Conservation (phyloP, 1,284 basidiomycete species). For the Boletus sp. region DNA sequence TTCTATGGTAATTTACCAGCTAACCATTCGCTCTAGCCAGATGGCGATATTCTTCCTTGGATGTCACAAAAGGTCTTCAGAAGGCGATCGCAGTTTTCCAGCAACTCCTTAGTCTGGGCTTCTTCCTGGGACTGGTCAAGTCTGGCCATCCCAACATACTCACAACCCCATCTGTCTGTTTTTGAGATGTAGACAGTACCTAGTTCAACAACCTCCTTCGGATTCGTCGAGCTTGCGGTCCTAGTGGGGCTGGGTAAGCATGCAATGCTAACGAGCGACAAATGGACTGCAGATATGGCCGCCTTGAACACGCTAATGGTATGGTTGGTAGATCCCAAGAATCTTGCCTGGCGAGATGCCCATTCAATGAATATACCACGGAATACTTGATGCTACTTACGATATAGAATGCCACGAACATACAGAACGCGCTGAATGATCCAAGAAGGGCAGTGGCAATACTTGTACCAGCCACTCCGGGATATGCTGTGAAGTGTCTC, state of each 20-base stretch:
- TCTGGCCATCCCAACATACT: constrained; percentile 45
- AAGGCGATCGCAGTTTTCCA: constrained; percentile 54
- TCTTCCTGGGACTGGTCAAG: constrained; percentile 49
- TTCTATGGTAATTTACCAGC: neutral
- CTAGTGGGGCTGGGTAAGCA: constrained; percentile 17
- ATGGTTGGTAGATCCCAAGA: constrained; percentile 62
- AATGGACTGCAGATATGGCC: constrained; percentile 60
- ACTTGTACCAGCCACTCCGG: constrained; percentile 71
- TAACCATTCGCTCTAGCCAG: constrained; percentile 9
- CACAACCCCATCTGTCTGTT: constrained; percentile 52
- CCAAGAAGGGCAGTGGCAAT: constrained; percentile 52
- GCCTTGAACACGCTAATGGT: constrained; percentile 57
- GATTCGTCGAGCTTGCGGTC: constrained; percentile 13
- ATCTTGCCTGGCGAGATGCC: constrained; percentile 49
- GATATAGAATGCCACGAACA: constrained; percentile 63
- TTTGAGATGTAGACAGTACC: constrained; percentile 51
- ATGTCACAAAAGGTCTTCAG: constrained; percentile 26
- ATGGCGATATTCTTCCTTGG: constrained; percentile 24
- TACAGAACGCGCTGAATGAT: constrained; percentile 47
- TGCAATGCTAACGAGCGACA: constrained; percentile 44
- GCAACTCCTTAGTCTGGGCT: constrained; percentile 42
- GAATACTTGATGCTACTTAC: constrained; percentile 43
- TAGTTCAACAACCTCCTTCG: constrained; percentile 8
- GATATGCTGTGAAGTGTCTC: constrained; percentile 68
- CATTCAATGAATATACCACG: constrained; percentile 1